Base-by-base conservation (phyloP, 495 filamentous ascomycete genomes). In the Penicillium pulvis region DNA sequence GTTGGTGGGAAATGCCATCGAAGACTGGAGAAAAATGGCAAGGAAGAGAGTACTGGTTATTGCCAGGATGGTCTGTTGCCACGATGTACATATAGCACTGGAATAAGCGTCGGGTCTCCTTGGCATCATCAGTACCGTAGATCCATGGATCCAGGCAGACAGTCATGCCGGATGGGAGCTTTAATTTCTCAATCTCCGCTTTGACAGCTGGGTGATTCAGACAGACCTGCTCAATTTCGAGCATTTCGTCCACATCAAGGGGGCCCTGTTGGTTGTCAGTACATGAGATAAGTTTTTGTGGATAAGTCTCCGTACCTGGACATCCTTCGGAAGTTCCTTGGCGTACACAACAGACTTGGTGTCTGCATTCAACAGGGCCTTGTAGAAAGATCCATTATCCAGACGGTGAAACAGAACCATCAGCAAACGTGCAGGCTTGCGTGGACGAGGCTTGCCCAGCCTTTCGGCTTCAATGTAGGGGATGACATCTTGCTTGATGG, bases 11-110 rank as follows among this genome's bases (percentile, higher is more conserved):
- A 26, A 81, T 77, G 1, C 82, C 83, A 63, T 86, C 84, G 42
- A 96, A 78, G 19, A 94, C 89, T 0, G 91, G 90, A 6, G 87
- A 92, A 62, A 94, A 88, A 35, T 86, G 81, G 50, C 92, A 80
- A 0, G 91, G 91, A 35, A 90, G 80, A 0, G 90, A 85, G 69
- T 96, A 96, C 62, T 93, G 88, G 66, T 92, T 93, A 59, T 75
- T 72, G 51, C 76, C 68, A 2, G 75, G 70, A 44, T 79, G 75
- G 51, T 79, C 70, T 1, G 58, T 61, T 1, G 60, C 66, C 3
- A 76, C 69, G 19, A 78, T 69, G 31, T 78, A 78, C 71, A 79
- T 76, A 59, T 77, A 79, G 61, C 74, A 78, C 54, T 79, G 76
- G 53, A 74, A 73, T 53, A 78, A 46, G 0, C 74, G 75, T 10